Percentiles rank a stretch among this genome's conserved stretches.
These are phyloP conservation scores for Pochonia chlamydosporia DNA, from an alignment of 2,329 filamentous ascomycete species.

Conservation along the genomic window DNA sequence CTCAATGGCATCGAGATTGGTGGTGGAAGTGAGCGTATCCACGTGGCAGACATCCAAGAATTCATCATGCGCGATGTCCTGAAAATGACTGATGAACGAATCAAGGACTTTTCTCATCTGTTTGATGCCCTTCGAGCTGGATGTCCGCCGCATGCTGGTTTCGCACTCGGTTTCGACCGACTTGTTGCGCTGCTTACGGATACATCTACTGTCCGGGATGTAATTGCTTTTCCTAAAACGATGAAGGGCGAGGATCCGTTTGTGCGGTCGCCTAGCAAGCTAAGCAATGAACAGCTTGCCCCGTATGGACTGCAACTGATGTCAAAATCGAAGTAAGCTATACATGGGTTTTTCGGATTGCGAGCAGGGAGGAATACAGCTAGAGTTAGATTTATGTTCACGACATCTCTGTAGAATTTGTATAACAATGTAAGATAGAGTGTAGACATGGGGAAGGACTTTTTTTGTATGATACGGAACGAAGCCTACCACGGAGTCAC, in stretches of 20 bases:
- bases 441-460: background rate
- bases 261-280: slow-evolving; percentile 67
- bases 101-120: slow-evolving; percentile 81
- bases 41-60: slow-evolving; percentile 75
- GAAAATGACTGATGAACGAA: slow-evolving; percentile 63
- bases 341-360: background rate
- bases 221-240: slow-evolving; percentile 95
- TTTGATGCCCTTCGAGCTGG: slow-evolving; percentile 76
- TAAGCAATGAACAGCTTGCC: slow-evolving; percentile 52
- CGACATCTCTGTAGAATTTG: too few species aligned
- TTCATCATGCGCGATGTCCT: slow-evolving; percentile 80
- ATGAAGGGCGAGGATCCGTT: slow-evolving; percentile 83
- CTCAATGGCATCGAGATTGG: slow-evolving; percentile 93
- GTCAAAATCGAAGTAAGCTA: background rate
- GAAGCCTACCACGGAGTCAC: too few species aligned
- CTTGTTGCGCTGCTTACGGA: slow-evolving; percentile 75
- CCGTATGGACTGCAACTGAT: slow-evolving; percentile 39
- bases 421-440: background rate
- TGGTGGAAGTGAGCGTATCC: slow-evolving; percentile 88
- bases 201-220: slow-evolving; percentile 74
- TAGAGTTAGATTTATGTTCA: too few species aligned
- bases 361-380: too few species aligned
- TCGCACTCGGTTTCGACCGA: slow-evolving; percentile 88
- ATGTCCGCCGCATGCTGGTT: slow-evolving; percentile 90
- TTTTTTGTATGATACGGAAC: too few species aligned